Base-by-base conservation (phyloP, 2,329 filamentous ascomycete genomes). In the Penicillium thymicola region DNA sequence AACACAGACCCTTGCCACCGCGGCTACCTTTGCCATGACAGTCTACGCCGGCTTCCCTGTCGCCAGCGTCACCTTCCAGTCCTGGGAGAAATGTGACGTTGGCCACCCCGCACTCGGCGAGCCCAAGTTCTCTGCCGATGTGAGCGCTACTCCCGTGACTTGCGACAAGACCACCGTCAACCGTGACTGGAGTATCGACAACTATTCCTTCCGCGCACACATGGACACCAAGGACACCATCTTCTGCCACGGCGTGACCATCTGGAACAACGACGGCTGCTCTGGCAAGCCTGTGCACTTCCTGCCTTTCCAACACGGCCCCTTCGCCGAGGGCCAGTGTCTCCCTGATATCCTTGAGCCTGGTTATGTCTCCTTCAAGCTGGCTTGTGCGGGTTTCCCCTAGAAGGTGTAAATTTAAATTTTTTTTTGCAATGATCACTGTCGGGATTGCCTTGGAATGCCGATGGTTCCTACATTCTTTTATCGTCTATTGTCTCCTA, bases 181-280 rank as follows among this genome's bases (percentile, higher is more conserved):
- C 58, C 55, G 52, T 23, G 59, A 66, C 50, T 66, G 64, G 64
- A 58, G 53, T 47, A 58, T 66, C 46, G 46, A 65, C 54, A 52
- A 58, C 56, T 66, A 58, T 28, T 54, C 64, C 32, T 61, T 66
- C 57, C 58, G 41, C 27, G 63, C 57, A 4, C 36, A 25, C 16
- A 40, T 64, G n/a, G 61, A 60, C 57, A 65, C 61, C 52, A 59
- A 66, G 51, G 63, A 66, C 14, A 52, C 64, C 5, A 16, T 54
- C 10, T 42, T 55, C 10, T 66, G 64, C 61, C 10, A 40, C 5
- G 63, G 64, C 18, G 51, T 66, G 10, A 50, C n/a, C 13, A 43
- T 65, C 50, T 66, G 57, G 59, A 66, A 66, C 54, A 64, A 59
- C 34, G 64, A 64, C 2, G 56, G 54, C 27, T 66, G 64, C 52